Evolutionary conservation across 2,329 filamentous ascomycete genomes (phyloP), one percentile per base, ranked within the genome.

Genomic region (Gnomoniopsis sp.): DNA sequence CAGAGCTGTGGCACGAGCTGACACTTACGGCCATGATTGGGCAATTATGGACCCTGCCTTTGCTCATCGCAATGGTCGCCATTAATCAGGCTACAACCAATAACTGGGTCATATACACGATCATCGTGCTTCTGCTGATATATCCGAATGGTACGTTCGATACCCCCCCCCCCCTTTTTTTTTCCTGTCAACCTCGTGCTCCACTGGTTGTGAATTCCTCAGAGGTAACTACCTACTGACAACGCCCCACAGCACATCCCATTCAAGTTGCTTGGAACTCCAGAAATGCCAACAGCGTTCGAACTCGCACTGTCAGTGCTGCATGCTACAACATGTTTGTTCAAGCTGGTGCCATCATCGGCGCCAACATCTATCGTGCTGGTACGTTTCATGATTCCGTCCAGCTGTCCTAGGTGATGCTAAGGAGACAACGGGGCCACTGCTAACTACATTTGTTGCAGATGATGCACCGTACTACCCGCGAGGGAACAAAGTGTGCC

Each of bases 241-340:
- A 30, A 4, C 26, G 26, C 43, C 52, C 23, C 34, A 10, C 61
- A 75, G 71, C 75, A 2, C 77, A 82, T 58, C 74, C 78, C 0
- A 78, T 81, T 41, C 76, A 79, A 62, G 78, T 79, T 3, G 75
- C 68, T 22, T 80, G 77, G 76, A 76, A 75, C 63, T 77, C 75
- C 1, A 74, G 82, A 52, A 89, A 88, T 66, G 81, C 84, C 2
- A 85, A 86, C 62, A 77, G 80, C 1, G 84, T 89, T 11, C 77
- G 85, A 12, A 84, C 82, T 6, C 75, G 86, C 7, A 83, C 86
- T 1, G 83, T 89, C 1, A 83, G 83, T 0, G 81, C 84, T 0
- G 85, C 83, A 0, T 71, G 84, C n/a, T 88, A 88, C 70, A 88
- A 88, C 65, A 80, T 81, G 76, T 75, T 71, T 30, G 73, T 77